These are phyloP conservation scores for Lachnellula occidentalis DNA, from an alignment of 2,329 filamentous ascomycete genomes.

Conservation along the genomic window DNA sequence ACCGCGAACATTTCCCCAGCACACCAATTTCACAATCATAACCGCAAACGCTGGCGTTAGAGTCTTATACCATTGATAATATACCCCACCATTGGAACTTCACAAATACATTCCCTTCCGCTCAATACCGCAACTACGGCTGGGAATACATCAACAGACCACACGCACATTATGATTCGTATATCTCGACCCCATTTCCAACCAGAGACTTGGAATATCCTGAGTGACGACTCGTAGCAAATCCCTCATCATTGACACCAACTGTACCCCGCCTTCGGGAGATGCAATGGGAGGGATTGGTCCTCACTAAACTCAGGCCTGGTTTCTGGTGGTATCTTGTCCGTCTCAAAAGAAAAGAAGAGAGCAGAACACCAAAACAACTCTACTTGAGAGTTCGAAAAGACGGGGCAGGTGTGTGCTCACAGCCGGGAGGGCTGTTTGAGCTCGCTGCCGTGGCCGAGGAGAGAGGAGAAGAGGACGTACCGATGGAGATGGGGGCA, in stretches of 20 bases:
- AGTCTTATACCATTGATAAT: slow-evolving; percentile 3
- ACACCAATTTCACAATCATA: slow-evolving; percentile 21
- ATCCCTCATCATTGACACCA: slow-evolving; percentile 20
- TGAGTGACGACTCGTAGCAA: slow-evolving; percentile 30
- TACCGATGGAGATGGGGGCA: not conserved
- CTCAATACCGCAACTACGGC: slow-evolving; percentile 10
- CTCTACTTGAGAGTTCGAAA: slow-evolving; percentile 1
- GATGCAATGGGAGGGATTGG: slow-evolving; percentile 23
- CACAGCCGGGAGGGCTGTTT: slow-evolving; percentile 11
- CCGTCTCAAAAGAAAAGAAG: slow-evolving; percentile 8
- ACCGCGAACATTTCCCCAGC: slow-evolving; percentile 6
- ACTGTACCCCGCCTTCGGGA: slow-evolving; percentile 18
- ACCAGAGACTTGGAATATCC: slow-evolving; percentile 24
- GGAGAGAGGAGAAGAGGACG: not conserved
- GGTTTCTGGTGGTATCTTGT: slow-evolving; percentile 14
- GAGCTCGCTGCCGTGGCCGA: slow-evolving; percentile 19
- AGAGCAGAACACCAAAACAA: slow-evolving; percentile 13
- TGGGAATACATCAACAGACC: slow-evolving; percentile 22
- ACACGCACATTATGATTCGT: slow-evolving; percentile 1
- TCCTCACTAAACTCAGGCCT: slow-evolving; percentile 21
- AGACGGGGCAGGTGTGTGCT: slow-evolving; percentile 19
- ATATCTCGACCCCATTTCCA: slow-evolving; percentile 16
- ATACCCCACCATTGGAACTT: not conserved
- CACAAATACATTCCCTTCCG: not conserved
- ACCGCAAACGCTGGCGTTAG: slow-evolving; percentile 17